Conservation (phyloP, 495 filamentous ascomycete genomes). For the Xylona heveae region DNA sequence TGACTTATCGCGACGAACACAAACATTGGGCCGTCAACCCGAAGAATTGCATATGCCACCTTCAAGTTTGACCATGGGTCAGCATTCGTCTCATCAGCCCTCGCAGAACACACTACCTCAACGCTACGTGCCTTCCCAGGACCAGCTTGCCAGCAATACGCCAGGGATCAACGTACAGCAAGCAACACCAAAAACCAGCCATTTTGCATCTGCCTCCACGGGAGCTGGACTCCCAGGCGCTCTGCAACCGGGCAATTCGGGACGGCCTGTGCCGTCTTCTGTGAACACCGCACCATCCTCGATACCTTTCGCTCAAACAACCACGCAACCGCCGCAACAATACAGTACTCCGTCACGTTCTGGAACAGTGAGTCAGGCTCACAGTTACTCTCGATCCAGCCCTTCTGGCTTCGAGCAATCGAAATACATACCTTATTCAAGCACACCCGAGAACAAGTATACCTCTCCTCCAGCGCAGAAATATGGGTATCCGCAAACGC, state of each 20-base stretch:
- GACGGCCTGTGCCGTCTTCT: conserved; percentile 42
- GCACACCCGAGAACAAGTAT: conserved; percentile 46
- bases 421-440: conserved; percentile 49
- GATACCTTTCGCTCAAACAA: conserved; percentile 43
- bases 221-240: conserved; percentile 36
- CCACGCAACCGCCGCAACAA: conserved; percentile 30
- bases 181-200: conserved; percentile 32
- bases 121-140: conserved; percentile 24
- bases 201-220: conserved; percentile 24
- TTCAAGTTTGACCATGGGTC: conserved; percentile 21
- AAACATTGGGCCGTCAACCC: conserved; percentile 27
- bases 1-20: conserved; percentile 19
- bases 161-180: conserved; percentile 51
- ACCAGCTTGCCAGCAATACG: conserved; percentile 23
- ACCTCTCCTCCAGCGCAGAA: conserved; percentile 31
- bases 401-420: conserved; percentile 52
- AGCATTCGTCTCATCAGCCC: conserved; percentile 15
- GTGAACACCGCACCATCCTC: conserved; percentile 49
- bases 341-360: conserved; percentile 45
- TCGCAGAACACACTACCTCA: conserved; percentile 26
- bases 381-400: conserved; percentile 65
- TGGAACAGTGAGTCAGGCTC: conserved; percentile 39
- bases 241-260: conserved; percentile 42
- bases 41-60: conserved; percentile 68
- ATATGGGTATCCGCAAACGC: conserved; percentile 40